Evolutionary conservation across 306 rosid genomes (phyloP).

Genomic region (Crotalaria pallida): DNA sequence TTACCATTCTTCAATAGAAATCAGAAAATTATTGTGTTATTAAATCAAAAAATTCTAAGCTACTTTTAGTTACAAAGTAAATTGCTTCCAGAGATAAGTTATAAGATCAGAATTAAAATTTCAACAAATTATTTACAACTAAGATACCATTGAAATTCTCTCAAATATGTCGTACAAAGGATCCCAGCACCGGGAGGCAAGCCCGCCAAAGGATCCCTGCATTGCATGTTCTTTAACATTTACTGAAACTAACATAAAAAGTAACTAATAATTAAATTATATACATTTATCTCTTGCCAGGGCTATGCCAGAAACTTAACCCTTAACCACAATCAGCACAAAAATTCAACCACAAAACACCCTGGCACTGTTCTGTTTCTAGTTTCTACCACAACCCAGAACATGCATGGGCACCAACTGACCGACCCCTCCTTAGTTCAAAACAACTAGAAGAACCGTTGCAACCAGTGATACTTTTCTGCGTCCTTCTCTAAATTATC

Average conservation of each 20-base stretch:
- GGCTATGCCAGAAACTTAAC: constrained; percentile 1
- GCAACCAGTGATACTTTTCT: constrained; percentile 62
- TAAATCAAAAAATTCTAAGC: no score
- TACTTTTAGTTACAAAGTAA: no score
- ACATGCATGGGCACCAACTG: constrained; percentile 14
- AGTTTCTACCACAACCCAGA: constrained; percentile 5
- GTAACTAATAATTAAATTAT: not conserved
- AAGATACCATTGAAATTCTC: not conserved
- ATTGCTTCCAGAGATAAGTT: no score
- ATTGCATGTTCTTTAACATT: not conserved
- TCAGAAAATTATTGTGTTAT: no score
- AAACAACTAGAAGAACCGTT: constrained; percentile 50
- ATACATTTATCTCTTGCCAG: constrained; percentile 9
- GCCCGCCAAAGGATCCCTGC: not conserved
- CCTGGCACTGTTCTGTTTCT: not conserved
- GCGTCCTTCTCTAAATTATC: constrained; percentile 76
- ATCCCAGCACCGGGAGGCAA: not conserved
- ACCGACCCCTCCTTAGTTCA: not conserved
- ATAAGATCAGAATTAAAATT: no score
- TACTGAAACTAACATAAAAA: not conserved
- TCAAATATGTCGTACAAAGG: not conserved
- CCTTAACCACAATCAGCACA: not conserved
- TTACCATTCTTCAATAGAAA: not conserved
- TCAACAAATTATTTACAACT: not conserved
- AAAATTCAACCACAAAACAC: not conserved